Evolutionary conservation across 345 rosid genomes (phyloP), one percentile per base, ranked within the genome.

Genomic region (rapeseed (Brassica napus)): DNA sequence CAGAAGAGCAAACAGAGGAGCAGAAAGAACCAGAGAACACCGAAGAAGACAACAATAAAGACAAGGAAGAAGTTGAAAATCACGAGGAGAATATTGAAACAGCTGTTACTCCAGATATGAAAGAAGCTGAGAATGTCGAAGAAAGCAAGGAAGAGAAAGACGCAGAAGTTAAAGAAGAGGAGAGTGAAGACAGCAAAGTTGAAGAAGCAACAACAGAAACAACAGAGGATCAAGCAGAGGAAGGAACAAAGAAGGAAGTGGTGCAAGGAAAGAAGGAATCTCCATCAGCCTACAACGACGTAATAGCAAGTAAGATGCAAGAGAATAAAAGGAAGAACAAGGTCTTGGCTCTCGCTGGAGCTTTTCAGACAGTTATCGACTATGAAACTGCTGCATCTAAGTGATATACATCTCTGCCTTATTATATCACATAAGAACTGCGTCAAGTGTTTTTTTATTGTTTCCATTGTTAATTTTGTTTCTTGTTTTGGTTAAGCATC

Each of bases 321-420:
- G 83, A 87, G 18, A 88, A 84, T 84, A 76, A 77, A 14, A 92
- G 88, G 86, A 92, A 84, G 88, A 92, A 86, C 90, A 94, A 88
- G 76, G 98, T 94, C 69, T 83, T 71, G 67, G 97, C 97, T 35
- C 80, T 94, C 31, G 98, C 87, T 28, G 97, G 98, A 35, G 98
- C 98, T 4, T 94, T 94, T 61, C 89, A 94, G 88, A 92, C 94
- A 23, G 97, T 91, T 74, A 94, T 94, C 4, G 95, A 89, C 77
- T 87, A 92, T 58, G 92, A 94, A 85, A 67, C 94, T 30, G 84
- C 85, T 26, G 74, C 77, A 44, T 82, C 89, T 42, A 87, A 86
- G 78, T 83, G 83, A 84, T 68, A 76, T 58, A 54, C 42, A 73
- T 31, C 77, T 47, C 77, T 47, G 54, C 73, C 73, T 39, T 44